phyloP scores from a whole-genome alignment of 371 early-diverging fungal species.

The Mycotypha africana region DNA sequence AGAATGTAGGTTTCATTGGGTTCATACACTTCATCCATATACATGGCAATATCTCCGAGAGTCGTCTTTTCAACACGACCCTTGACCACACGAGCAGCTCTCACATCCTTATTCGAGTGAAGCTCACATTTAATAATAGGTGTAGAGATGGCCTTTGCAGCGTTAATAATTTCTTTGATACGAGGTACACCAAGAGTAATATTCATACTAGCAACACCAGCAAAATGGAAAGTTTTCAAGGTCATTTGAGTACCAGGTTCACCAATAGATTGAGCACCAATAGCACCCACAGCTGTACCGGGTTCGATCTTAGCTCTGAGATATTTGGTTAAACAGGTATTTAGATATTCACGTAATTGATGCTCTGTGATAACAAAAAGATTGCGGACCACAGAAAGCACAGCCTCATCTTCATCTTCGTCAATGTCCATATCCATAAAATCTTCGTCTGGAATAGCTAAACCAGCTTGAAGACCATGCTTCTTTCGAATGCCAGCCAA shows the following conservation, averaged over 20 bases:
- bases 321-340: constrained; percentile 81
- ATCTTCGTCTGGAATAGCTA: constrained; percentile 55
- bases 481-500: constrained; percentile 41
- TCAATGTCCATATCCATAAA: constrained; percentile 63
- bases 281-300: constrained; percentile 94
- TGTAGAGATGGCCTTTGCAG: constrained; percentile 89
- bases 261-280: constrained; percentile 98
- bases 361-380: constrained; percentile 66
- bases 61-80: constrained; percentile 89
- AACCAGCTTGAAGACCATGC: constrained; percentile 48
- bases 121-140: constrained; percentile 91
- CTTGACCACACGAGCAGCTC: constrained; percentile 91
- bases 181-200: constrained; percentile 99
- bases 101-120: constrained; percentile 58
- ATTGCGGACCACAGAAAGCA: constrained; percentile 57
- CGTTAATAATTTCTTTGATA: constrained; percentile 97
- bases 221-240: constrained; percentile 99
- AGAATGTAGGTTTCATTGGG: constrained; percentile 71
- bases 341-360: constrained; percentile 71
- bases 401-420: constrained; percentile 42
- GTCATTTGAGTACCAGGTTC: constrained; percentile 99
- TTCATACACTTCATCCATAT: constrained; percentile 86
- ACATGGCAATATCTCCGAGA: constrained; percentile 87
- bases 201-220: constrained; percentile 99
- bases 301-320: constrained; percentile 90